Evolutionary conservation across 2,329 filamentous ascomycete genomes (phyloP).

Genomic region (Chaetomium globosum): DNA sequence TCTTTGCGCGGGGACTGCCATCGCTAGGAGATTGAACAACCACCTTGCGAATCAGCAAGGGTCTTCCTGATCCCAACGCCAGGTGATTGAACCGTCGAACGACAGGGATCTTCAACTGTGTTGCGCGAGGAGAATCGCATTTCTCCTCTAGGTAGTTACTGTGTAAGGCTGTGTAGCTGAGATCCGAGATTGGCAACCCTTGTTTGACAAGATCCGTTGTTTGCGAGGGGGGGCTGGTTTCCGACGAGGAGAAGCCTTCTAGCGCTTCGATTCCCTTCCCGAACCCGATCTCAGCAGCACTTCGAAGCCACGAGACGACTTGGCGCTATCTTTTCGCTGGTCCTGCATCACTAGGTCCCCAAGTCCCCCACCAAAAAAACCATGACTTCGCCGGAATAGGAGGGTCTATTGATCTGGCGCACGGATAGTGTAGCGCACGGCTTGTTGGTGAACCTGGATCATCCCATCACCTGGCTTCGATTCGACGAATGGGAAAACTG

Average conservation of each 20-base stretch:
- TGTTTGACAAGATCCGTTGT: not conserved
- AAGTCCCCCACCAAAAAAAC: constrained; percentile 14
- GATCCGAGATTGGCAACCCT: not conserved
- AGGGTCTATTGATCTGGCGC: constrained; percentile 27
- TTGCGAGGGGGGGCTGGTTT: not conserved
- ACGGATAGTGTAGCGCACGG: constrained; percentile 22
- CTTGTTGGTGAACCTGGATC: not conserved
- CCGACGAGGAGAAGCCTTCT: not conserved
- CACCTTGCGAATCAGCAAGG: not conserved
- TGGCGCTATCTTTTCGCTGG: constrained; percentile 12
- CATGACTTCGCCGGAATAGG: constrained; percentile 21
- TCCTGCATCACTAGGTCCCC: constrained; percentile 20
- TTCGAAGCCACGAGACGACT: not conserved
- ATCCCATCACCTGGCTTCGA: not conserved
- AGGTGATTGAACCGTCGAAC: not conserved
- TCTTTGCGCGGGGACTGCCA: not conserved
- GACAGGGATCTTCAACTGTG: not conserved
- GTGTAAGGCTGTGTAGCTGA: not conserved
- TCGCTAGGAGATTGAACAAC: not conserved
- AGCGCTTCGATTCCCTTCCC: not conserved
- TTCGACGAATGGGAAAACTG: not conserved
- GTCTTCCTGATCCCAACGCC: not conserved
- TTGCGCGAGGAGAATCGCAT: not conserved
- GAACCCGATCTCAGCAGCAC: not conserved
- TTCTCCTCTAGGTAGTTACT: not conserved